Evolutionary conservation across 768 basidiomycete genomes (phyloP).

Genomic region (Boletus vinaceobasis): DNA sequence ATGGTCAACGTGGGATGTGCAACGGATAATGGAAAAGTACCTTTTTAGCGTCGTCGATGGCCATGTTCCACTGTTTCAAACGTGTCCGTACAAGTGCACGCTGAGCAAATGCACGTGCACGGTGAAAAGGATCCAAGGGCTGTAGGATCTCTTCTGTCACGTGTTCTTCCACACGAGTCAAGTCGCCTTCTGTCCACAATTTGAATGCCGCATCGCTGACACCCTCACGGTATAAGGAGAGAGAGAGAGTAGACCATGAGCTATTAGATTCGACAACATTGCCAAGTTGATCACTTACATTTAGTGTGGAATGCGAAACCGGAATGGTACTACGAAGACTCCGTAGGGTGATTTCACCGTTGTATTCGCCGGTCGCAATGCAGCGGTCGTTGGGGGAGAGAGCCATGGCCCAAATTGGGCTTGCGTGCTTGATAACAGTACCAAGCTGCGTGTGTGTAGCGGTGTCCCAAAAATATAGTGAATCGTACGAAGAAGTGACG

Average conservation of each 20-base stretch:
- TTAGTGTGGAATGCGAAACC: not conserved
- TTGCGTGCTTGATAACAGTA: not conserved
- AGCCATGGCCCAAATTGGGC: not conserved
- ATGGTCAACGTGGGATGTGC: not conserved
- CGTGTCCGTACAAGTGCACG: no score
- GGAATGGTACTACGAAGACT: not conserved
- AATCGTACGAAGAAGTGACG: fast-evolving
- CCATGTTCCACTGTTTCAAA: not conserved
- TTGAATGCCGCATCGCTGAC: not conserved
- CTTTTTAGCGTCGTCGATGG: conserved; percentile 4
- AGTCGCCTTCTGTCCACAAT: not conserved
- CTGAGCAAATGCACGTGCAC: not conserved
- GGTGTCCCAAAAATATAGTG: conserved; percentile 1
- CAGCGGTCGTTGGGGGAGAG: not conserved
- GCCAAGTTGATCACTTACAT: not conserved
- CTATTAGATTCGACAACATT: not conserved
- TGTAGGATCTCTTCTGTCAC: not conserved
- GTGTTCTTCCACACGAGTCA: not conserved
- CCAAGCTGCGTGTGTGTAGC: not conserved
- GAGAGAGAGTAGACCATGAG: no score
- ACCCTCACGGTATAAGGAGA: not conserved
- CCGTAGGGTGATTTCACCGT: not conserved
- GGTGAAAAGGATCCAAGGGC: not conserved
- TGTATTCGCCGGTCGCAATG: not conserved
- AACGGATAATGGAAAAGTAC: not conserved